Percentiles rank a stretch among this genome's conserved stretches.
phyloP scores from a whole-genome alignment of 2,329 filamentous ascomycete genomes.

The Diaporthe humulicola region DNA sequence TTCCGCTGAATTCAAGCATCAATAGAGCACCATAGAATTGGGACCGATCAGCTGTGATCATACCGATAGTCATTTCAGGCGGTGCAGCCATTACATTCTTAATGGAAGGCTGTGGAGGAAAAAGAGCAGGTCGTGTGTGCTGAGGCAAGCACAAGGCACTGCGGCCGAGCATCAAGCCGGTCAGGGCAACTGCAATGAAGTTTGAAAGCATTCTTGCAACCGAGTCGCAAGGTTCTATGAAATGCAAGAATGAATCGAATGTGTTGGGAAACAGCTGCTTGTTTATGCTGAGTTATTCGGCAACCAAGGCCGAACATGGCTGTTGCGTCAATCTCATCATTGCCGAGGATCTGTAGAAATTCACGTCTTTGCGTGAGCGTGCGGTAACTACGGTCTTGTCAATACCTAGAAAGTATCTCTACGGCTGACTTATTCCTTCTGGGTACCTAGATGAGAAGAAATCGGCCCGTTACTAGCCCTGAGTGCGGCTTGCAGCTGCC shows the following conservation, averaged over 20 bases:
- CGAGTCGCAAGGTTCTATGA: no score
- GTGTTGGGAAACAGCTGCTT: neutral
- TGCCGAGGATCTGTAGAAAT: neutral
- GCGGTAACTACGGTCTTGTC: no score
- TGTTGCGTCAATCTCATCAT: neutral
- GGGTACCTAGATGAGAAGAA: neutral
- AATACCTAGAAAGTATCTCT: neutral
- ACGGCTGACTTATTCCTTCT: neutral
- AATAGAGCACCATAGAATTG: neutral
- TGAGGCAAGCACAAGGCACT: constrained; percentile 3
- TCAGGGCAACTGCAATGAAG: neutral
- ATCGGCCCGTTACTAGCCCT: neutral
- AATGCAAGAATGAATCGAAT: neutral
- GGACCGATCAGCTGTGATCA: neutral
- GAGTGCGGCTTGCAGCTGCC: no score
- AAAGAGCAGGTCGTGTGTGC: neutral
- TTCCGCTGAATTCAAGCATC: neutral
- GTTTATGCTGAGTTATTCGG: neutral
- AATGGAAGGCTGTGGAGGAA: neutral
- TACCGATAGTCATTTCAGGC: neutral
- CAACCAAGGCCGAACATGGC: neutral
- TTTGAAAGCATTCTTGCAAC: neutral
- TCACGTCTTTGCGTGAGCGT: no score
- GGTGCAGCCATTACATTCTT: neutral
- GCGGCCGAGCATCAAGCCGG: neutral